A percentile compares a stretch with the other conserved stretches of the same genome.
phyloP scores from a whole-genome alignment of 2,329 filamentous ascomycete species.

The Pochonia chlamydosporia region DNA sequence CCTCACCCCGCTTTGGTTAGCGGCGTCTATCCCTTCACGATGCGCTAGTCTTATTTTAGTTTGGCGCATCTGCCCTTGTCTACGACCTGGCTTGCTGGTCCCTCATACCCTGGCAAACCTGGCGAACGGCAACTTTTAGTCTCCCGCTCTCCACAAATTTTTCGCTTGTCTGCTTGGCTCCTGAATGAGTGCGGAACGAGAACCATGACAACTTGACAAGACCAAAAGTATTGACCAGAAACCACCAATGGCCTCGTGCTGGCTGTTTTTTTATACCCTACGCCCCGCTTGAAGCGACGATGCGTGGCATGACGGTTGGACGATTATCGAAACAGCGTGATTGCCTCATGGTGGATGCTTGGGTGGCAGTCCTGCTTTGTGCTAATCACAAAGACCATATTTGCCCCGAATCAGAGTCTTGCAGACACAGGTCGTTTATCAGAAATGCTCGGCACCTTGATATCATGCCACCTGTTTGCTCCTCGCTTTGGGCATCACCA shows the following conservation, averaged over 20 bases:
- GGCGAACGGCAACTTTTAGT: neutral
- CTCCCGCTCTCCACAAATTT: neutral
- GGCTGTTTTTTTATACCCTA: too few species aligned
- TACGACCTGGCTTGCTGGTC: too few species aligned
- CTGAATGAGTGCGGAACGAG: conserved; percentile 1
- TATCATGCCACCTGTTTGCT: neutral
- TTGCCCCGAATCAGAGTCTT: neutral
- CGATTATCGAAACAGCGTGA: neutral
- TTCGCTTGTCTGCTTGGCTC: conserved; percentile 1
- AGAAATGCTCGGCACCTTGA: neutral
- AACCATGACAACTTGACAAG: neutral
- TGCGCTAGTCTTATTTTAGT: neutral
- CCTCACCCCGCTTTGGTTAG: neutral
- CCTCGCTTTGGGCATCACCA: conserved; percentile 1
- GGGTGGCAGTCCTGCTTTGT: neutral
- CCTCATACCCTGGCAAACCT: too few species aligned
- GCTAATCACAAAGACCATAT: neutral
- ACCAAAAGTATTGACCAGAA: neutral
- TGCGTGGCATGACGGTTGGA: neutral
- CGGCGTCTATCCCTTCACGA: neutral
- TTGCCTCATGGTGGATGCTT: neutral
- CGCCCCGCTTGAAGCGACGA: too few species aligned
- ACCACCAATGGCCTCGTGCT: too few species aligned
- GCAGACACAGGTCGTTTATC: conserved; percentile 1
- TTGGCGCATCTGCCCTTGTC: conserved; percentile 3